phyloP scores from a whole-genome alignment of 1,139 yeast species.

The Protomyces inundatus region DNA sequence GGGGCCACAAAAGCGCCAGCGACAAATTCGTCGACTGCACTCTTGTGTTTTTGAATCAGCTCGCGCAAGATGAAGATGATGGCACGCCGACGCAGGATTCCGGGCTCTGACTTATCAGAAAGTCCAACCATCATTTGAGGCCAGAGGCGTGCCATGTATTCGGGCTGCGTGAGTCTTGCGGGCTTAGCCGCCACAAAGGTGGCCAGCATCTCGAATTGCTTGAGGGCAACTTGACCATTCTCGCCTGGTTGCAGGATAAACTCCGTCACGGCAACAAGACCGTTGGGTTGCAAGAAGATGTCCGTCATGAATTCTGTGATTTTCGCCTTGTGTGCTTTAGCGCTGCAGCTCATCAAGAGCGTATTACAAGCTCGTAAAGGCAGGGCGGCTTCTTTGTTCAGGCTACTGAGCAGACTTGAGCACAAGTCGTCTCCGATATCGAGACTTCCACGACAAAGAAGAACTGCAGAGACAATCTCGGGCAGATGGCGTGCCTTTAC shows the following conservation, averaged over 20 bases:
- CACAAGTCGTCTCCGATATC: too few species aligned
- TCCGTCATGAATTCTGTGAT: conserved; percentile 5
- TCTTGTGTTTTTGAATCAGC: neutral
- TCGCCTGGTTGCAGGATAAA: conserved; percentile 5
- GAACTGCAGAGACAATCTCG: neutral
- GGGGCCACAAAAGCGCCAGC: too few species aligned
- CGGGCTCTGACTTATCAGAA: conserved; percentile 1
- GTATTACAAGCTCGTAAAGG: neutral
- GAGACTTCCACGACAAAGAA: too few species aligned
- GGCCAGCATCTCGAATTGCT: conserved; percentile 4
- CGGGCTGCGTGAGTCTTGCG: neutral
- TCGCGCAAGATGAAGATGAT: neutral
- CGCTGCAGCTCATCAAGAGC: neutral
- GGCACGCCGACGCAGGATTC: neutral
- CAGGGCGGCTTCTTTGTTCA: neutral
- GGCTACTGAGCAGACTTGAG: neutral
- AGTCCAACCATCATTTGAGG: conserved; percentile 4
- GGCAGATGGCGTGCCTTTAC: neutral
- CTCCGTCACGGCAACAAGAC: neutral
- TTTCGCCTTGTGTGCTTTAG: neutral
- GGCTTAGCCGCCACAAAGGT: conserved; percentile 8
- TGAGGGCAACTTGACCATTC: conserved; percentile 5
- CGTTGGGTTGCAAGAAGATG: conserved; percentile 2
- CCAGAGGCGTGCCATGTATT: neutral
- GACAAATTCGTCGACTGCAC: too few species aligned